Evolutionary conservation across 2,329 filamentous ascomycete species (phyloP).

Genomic region (Aotearoamyces nothofagi): DNA sequence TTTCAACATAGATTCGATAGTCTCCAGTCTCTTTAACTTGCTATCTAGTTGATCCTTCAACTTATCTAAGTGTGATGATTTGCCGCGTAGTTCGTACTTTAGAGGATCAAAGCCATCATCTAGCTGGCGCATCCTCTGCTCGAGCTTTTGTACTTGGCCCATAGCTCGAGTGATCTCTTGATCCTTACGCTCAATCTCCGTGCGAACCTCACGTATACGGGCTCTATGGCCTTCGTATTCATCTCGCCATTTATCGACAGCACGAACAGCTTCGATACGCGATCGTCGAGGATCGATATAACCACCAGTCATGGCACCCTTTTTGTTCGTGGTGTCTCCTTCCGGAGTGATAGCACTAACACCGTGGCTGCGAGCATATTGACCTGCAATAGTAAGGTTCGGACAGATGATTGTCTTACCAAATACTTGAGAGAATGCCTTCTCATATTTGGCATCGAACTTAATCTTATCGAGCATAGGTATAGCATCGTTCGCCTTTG

Average conservation of each 20-base stretch:
- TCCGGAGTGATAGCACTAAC: slow-evolving; percentile 90
- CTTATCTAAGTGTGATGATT: slow-evolving; percentile 59
- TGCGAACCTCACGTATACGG: slow-evolving; percentile 49
- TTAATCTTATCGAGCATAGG: slow-evolving; percentile 74
- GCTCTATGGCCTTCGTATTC: slow-evolving; percentile 54
- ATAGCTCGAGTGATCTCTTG: slow-evolving; percentile 82
- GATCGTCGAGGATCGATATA: slow-evolving; percentile 80
- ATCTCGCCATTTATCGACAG: slow-evolving; percentile 58
- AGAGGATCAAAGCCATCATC: slow-evolving; percentile 74
- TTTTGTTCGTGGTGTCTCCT: slow-evolving; percentile 87
- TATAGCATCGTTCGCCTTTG: slow-evolving; percentile 74
- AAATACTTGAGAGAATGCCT: slow-evolving; percentile 88
- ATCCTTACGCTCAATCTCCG: slow-evolving; percentile 62
- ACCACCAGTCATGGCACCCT: slow-evolving; percentile 88
- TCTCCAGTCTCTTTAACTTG: slow-evolving; percentile 47
- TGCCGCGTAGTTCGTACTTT: slow-evolving; percentile 59
- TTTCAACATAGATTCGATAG: slow-evolving; percentile 61
- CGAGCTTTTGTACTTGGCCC: slow-evolving; percentile 68
- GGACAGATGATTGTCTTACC: slow-evolving; percentile 91
- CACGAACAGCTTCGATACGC: slow-evolving; percentile 69
- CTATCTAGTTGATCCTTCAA: slow-evolving; percentile 60
- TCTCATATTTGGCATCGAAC: slow-evolving; percentile 63
- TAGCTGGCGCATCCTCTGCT: slow-evolving; percentile 62
- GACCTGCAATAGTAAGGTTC: slow-evolving; percentile 70
- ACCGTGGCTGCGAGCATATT: slow-evolving; percentile 84